phyloP scores from a whole-genome alignment of 169 alveolate genomes.

The Hepatocystis sp. region DNA sequence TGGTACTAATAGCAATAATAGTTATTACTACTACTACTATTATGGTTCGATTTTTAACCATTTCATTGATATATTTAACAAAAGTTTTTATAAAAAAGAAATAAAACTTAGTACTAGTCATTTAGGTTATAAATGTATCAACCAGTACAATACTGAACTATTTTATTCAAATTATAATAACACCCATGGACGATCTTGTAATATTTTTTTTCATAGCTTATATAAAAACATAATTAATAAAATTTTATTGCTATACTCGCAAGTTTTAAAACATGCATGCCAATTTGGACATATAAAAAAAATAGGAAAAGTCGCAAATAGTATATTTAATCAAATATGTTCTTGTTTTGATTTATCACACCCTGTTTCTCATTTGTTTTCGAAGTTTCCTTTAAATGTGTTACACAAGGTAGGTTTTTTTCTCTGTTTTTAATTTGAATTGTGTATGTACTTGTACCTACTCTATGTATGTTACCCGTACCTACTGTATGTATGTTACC shows the following conservation, averaged over 20 bases:
- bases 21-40: no score
- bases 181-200: no score
- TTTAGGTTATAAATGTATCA: no score
- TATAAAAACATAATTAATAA: constrained; percentile 29
- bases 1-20: no score
- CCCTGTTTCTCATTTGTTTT: constrained; percentile 9
- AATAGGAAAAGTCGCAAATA: constrained; percentile 1
- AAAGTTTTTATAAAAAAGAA: no score
- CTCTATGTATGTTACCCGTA: not conserved
- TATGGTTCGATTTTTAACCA: no score
- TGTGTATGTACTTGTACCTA: not conserved
- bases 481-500: no score
- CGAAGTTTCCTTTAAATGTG: constrained; percentile 12
- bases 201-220: no score
- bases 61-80: no score
- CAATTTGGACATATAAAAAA: constrained; percentile 20
- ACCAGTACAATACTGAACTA: no score
- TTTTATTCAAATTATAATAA: no score
- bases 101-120: no score
- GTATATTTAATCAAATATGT: constrained; percentile 47
- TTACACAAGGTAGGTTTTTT: constrained; percentile 22
- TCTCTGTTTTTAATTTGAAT: not conserved
- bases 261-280: constrained; percentile 3
- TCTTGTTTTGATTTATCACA: constrained; percentile 45
- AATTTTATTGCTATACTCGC: constrained; percentile 19